Evolutionary conservation across 495 filamentous ascomycete genomes (phyloP), one percentile per base, ranked within the genome.

Genomic region (Terfezia claveryi): DNA sequence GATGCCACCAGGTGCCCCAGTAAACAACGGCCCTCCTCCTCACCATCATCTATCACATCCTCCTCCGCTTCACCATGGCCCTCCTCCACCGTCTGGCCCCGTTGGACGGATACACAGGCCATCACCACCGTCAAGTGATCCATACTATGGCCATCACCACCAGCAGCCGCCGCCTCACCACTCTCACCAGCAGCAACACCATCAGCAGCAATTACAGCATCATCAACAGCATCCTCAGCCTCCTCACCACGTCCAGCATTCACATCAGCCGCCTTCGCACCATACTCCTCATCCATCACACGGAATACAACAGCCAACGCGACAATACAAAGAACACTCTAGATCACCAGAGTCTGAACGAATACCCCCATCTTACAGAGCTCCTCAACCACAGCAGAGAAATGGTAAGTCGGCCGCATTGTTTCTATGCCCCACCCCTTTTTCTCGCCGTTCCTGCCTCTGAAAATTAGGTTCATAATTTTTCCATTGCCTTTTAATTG

Each of bases 191-290:
- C 41, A 46, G 41, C 41, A 46, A 0, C 41, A 46, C 4, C 41
- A 46, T 4, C 41, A 14, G 14, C 41, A 46, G 12, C 55, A 50
- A 23, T n/a, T 23, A 8, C 50, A 53, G 38, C 54, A 49, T 49
- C 38, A 32, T 55, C 54, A n/a, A 51, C 50, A 51, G 11, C 50
- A 51, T 16, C 20, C 20, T 20, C n/a, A 50, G 23, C 41, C 17
- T 23, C 54, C 49, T 8, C 54, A 23, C 50, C 54, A 55, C 51
- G 62, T 59, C 57, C 59, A 57, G 49, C 63, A 65, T 23, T 51
- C 57, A 3, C 41, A 55, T 38, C 59, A 61, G 8, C 56, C 55
- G 4, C 61, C 50, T 5, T 55, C 50, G 10, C 57, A 23, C 9
- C 57, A 38, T 4, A 38, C 55, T 14, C 54, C 50, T 12, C 54